phyloP scores from a whole-genome alignment of 2,329 filamentous ascomycete genomes.

The Claviceps sorghi region DNA sequence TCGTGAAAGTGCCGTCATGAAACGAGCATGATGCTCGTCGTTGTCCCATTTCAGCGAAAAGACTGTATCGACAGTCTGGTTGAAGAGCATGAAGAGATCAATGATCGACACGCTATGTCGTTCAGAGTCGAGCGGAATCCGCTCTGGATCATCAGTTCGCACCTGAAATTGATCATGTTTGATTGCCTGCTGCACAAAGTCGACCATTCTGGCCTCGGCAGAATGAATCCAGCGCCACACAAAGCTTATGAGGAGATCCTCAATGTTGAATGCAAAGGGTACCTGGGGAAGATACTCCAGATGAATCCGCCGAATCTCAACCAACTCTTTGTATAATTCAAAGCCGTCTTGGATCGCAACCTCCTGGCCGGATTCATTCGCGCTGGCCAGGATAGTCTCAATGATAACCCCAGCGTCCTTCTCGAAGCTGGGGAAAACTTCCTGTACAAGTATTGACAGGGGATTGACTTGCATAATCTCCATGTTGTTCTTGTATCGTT shows the following conservation, averaged over 20 bases:
- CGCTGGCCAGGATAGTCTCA: constrained; percentile 60
- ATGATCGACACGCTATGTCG: constrained; percentile 87
- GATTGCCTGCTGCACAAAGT: constrained; percentile 79
- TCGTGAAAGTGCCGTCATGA: constrained; percentile 88
- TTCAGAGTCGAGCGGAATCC: constrained; percentile 59
- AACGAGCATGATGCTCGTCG: constrained; percentile 83
- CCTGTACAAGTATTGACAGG: constrained; percentile 59
- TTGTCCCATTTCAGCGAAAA: constrained; percentile 82
- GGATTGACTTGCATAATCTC: constrained; percentile 65
- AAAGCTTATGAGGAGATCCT: constrained; percentile 74
- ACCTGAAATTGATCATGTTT: constrained; percentile 80
- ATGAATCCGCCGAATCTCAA: constrained; percentile 73
- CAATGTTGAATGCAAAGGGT: constrained; percentile 76
- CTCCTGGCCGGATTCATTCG: constrained; percentile 55
- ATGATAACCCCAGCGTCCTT: constrained; percentile 79
- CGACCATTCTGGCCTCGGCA: constrained; percentile 64
- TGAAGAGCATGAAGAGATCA: constrained; percentile 88
- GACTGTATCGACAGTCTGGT: constrained; percentile 78
- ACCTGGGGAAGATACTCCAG: constrained; percentile 55
- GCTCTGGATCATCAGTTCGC: constrained; percentile 46
- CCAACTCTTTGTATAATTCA: constrained; percentile 77
- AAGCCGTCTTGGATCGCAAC: constrained; percentile 87
- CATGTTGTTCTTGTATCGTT: constrained; percentile 77
- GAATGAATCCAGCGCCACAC: constrained; percentile 89
- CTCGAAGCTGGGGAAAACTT: constrained; percentile 80